Evolutionary conservation across 345 rosid genomes (phyloP).

Genomic region (Gossypium arboreum): DNA sequence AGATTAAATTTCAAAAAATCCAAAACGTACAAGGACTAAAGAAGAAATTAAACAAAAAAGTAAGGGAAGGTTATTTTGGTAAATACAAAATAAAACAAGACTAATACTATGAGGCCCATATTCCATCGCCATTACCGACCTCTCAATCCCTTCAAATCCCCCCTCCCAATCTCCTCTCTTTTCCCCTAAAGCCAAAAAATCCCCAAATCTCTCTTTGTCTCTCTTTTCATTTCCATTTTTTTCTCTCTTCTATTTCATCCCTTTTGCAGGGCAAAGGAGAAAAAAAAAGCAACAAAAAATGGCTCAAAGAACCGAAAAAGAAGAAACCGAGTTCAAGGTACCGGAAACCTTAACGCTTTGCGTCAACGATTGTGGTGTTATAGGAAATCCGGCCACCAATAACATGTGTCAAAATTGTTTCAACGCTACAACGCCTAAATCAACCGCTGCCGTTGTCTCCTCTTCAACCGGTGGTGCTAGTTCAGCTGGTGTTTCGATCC

Average conservation of each 20-base stretch:
- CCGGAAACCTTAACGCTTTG: constrained; percentile 76
- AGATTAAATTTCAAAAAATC: no score
- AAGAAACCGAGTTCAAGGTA: constrained; percentile 93
- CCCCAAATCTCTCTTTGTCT: not conserved
- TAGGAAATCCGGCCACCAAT: constrained; percentile 86
- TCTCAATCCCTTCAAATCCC: constrained; percentile 39
- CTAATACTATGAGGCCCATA: constrained; percentile 45
- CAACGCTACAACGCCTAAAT: constrained; percentile 45
- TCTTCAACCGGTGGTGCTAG: not conserved
- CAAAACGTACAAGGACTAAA: no score
- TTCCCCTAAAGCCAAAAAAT: not conserved
- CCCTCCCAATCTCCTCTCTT: not conserved
- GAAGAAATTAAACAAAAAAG: not conserved
- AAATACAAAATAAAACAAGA: constrained; percentile 2
- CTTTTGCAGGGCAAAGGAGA: not conserved
- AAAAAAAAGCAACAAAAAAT: not conserved
- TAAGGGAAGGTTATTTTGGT: constrained; percentile 31
- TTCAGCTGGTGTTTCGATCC: constrained; percentile 10
- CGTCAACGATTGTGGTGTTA: constrained; percentile 74
- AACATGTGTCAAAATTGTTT: constrained; percentile 97
- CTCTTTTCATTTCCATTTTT: not conserved
- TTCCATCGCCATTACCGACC: constrained; percentile 63
- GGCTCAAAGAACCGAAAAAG: constrained; percentile 88
- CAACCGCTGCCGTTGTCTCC: constrained; percentile 26
- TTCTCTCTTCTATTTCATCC: constrained; percentile 4